phyloP scores from a whole-genome alignment of 108 stramenopile genomes.

The Nannochloropsis salina region DNA sequence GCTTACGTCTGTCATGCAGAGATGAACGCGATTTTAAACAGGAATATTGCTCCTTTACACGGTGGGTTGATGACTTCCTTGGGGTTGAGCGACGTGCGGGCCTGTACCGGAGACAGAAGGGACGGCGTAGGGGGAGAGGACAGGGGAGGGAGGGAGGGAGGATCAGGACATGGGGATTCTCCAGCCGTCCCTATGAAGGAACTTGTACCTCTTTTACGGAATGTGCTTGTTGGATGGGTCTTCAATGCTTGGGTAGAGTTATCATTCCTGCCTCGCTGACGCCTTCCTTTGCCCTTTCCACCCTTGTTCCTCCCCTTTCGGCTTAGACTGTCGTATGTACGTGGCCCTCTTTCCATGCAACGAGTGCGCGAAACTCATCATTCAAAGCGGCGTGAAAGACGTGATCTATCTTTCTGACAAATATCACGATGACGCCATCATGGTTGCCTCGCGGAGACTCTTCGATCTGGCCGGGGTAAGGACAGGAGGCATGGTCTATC shows the following conservation, averaged over 20 bases:
- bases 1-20: slow-evolving; percentile 93
- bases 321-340: slow-evolving; percentile 58
- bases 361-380: slow-evolving; percentile 92
- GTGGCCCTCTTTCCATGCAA: slow-evolving; percentile 85
- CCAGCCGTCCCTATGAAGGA: no score
- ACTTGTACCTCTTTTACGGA: not conserved
- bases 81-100: slow-evolving; percentile 57
- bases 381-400: slow-evolving; percentile 87
- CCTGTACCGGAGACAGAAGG: slow-evolving; percentile 39
- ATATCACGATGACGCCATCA: slow-evolving; percentile 76
- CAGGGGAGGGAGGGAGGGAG: not conserved
- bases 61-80: not conserved
- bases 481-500: not conserved
- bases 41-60: slow-evolving; percentile 62
- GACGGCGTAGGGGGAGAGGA: not conserved
- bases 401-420: slow-evolving; percentile 88
- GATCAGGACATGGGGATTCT: not conserved
- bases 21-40: slow-evolving; percentile 94
- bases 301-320: not conserved
- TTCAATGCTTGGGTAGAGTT: not conserved
- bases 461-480: slow-evolving; percentile 70
- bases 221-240: not conserved
- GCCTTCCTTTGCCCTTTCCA: not conserved
- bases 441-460: slow-evolving; percentile 80
- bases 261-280: not conserved